Evolutionary conservation across 2,329 filamentous ascomycete species (phyloP).

Genomic region (Botryosphaeria dothidea): DNA sequence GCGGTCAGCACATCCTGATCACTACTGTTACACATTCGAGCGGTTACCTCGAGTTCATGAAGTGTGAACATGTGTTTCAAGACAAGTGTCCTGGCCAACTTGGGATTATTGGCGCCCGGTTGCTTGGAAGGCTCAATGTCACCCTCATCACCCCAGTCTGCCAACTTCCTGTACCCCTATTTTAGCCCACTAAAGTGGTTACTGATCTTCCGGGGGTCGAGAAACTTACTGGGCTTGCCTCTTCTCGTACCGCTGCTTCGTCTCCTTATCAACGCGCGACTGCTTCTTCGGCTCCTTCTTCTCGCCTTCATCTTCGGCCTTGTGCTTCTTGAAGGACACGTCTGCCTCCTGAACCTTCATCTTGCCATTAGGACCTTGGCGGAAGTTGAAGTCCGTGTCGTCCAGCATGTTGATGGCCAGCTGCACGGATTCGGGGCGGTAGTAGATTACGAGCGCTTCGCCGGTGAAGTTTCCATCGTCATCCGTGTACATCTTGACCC

Average conservation of each 20-base stretch:
- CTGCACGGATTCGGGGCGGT: conserved; percentile 89
- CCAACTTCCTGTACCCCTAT: conserved; percentile 65
- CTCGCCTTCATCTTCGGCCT: conserved; percentile 60
- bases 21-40: too few species aligned
- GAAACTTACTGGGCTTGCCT: conserved; percentile 69
- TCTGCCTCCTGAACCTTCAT: conserved; percentile 87
- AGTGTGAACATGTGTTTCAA: conserved; percentile 93
- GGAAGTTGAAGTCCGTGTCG: conserved; percentile 76
- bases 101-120: conserved; percentile 50
- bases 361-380: conserved; percentile 53
- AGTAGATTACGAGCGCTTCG: conserved; percentile 90
- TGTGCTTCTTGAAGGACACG: conserved; percentile 85
- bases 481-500: conserved; percentile 91
- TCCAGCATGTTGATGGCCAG: conserved; percentile 81
- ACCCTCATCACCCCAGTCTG: conserved; percentile 87
- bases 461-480: conserved; percentile 85
- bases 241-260: conserved; percentile 68
- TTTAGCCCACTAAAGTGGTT: neutral
- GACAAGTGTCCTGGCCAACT: conserved; percentile 77
- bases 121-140: conserved; percentile 31
- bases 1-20: neutral
- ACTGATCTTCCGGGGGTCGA: neutral
- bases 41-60: conserved; percentile 14
- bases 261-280: conserved; percentile 84
- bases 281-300: conserved; percentile 49